Evolutionary conservation across 2,329 filamentous ascomycete species (phyloP), one percentile per base, ranked within the genome.

Genomic region (Phialophora chinensis): DNA sequence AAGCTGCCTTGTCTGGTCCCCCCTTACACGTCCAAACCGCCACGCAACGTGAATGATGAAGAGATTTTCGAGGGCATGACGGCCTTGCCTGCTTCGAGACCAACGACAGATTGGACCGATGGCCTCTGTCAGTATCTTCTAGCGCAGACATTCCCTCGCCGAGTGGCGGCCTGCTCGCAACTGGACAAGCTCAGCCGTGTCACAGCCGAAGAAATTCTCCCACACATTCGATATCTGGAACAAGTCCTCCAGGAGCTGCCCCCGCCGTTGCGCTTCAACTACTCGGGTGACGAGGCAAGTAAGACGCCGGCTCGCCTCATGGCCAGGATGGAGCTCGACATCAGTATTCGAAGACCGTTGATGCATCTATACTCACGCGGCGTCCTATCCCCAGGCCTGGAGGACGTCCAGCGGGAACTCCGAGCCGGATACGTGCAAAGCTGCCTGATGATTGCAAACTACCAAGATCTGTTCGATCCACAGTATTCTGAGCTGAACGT

Each of bases 391-490:
- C 63, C 65, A 12, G 57, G 53, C 8, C 52, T 59, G 4, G 52
- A 71, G 23, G 69, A 73, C 31, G 58, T 59, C 4, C 72, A 69
- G 60, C 58, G 61, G 23, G 73, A 74, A 54, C 68, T 73, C 20
- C 68, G 70, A 31, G 69, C 67, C 25, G 59, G 69, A 0, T 74
- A 68, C 20, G 54, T 77, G 7, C 74, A 76, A 27, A 73, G 72
- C 4, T 74, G 72, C 10, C 63, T 75, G 1, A 71, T 73, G 49
- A 60, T 76, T 20, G 52, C 73, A 2, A 74, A 73, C 25, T 76
- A 73, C 23, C 76, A 77, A 61, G 74, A 77, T 31, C 66, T 73
- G 14, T 77, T 78, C 38, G 75, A 77, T 52, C 75, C 75, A 0
- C 71, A 66, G 7, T 72, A 73, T 35, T 70, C 72, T 1, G 74